Percentiles rank a stretch among this genome's conserved stretches.
These are phyloP conservation scores for Pochonia chlamydosporia DNA, from an alignment of 2,329 filamentous ascomycete species.

Conservation along the genomic window DNA sequence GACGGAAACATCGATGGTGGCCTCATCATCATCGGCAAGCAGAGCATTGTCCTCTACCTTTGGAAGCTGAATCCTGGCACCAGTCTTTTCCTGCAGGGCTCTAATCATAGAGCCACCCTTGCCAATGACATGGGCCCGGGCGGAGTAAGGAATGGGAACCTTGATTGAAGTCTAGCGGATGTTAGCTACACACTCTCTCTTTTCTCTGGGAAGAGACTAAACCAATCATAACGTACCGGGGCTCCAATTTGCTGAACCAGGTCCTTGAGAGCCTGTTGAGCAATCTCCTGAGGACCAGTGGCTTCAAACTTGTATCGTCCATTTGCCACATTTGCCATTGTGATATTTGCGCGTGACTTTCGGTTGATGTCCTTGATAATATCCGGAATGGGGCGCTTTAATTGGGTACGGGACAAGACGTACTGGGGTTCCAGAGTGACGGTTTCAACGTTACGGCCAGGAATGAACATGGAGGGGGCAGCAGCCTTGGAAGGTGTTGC, in stretches of 20 bases:
- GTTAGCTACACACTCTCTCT: conserved; percentile 2
- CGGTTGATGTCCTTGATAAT: conserved; percentile 89
- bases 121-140: conserved; percentile 87
- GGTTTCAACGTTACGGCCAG: conserved; percentile 74
- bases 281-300: conserved; percentile 74
- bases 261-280: conserved; percentile 83
- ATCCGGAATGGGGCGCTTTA: conserved; percentile 81
- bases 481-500: conserved; percentile 32
- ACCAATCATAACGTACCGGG: conserved; percentile 53
- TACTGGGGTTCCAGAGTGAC: conserved; percentile 70
- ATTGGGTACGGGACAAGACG: conserved; percentile 67
- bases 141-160: conserved; percentile 75
- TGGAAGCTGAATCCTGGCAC: conserved; percentile 85
- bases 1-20: conserved; percentile 76
- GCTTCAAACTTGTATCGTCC: conserved; percentile 78
- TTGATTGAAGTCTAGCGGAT: conserved; percentile 48
- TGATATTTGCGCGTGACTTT: conserved; percentile 80
- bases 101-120: conserved; percentile 87
- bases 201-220: not conserved
- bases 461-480: conserved; percentile 59
- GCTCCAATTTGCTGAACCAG: conserved; percentile 81
- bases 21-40: conserved; percentile 69
- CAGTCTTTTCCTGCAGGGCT: conserved; percentile 80
- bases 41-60: conserved; percentile 61
- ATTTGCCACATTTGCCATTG: conserved; percentile 66